phyloP scores from a whole-genome alignment of 371 early-diverging fungal genomes.

The Mucor lusitanicus region DNA sequence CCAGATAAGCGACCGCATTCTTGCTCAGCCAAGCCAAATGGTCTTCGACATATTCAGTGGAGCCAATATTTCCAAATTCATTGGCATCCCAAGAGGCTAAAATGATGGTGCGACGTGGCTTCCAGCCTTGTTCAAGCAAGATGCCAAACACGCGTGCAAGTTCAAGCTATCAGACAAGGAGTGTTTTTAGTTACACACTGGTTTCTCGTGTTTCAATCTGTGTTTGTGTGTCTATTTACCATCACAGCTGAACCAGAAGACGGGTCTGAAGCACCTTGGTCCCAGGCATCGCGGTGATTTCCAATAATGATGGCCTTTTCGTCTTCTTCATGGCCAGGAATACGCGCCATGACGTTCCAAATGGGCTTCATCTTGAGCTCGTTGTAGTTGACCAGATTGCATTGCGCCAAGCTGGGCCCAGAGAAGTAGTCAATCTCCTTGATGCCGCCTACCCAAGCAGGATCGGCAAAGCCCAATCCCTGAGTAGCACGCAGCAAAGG shows the following conservation, averaged over 20 bases:
- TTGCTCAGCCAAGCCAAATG: conserved; percentile 54
- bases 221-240: conserved; percentile 24
- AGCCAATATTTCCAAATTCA: conserved; percentile 67
- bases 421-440: conserved; percentile 48
- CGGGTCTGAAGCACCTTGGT: conserved; percentile 69
- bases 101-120: conserved; percentile 65
- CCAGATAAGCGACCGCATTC: conserved; percentile 60
- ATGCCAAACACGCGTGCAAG: conserved; percentile 57
- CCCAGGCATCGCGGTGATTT: conserved; percentile 74
- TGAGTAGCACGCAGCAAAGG: conserved; percentile 57
- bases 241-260: conserved; percentile 64
- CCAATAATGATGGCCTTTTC: conserved; percentile 61
- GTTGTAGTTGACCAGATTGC: conserved; percentile 57
- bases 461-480: conserved; percentile 41
- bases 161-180: conserved; percentile 47
- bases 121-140: conserved; percentile 63
- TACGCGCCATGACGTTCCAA: conserved; percentile 66
- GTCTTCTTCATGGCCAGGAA: conserved; percentile 58
- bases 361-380: conserved; percentile 60
- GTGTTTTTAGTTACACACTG: neutral
- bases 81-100: conserved; percentile 74
- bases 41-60: conserved; percentile 76
- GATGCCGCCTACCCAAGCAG: conserved; percentile 45
- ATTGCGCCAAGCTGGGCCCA: conserved; percentile 55
- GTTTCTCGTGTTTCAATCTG: neutral